Evolutionary conservation across 768 basidiomycete species (phyloP).

Genomic region (Psilocybe subaeruginosa): DNA sequence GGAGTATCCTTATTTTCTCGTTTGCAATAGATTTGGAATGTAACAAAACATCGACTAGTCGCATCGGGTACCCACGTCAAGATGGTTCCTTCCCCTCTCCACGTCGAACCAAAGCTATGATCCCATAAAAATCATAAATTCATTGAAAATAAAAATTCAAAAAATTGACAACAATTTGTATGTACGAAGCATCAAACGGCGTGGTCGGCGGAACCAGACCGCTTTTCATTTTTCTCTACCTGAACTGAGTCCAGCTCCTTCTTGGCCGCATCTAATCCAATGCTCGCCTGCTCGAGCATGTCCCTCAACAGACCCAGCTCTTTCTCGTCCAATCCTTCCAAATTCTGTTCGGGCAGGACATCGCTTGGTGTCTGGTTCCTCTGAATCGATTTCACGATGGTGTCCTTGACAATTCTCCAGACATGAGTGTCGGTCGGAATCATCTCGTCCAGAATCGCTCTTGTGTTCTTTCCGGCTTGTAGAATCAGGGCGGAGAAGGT

Average conservation of each 20-base stretch:
- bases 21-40: slow-evolving; percentile 54
- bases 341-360: background rate
- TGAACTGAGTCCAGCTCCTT: background rate
- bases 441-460: background rate
- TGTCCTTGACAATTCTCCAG: slow-evolving; percentile 1
- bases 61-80: slow-evolving; percentile 59
- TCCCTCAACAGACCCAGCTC: slow-evolving; percentile 8
- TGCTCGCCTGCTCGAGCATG: slow-evolving; percentile 10
- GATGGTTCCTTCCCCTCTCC: slow-evolving; percentile 45
- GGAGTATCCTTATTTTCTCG: background rate
- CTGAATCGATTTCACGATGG: background rate
- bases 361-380: background rate
- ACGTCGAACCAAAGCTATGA: background rate
- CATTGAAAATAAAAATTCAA: background rate
- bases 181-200: background rate
- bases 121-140: background rate
- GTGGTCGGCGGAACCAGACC: background rate
- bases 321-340: background rate
- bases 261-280: slow-evolving; percentile 5
- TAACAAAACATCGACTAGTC: slow-evolving; percentile 51
- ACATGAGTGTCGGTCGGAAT: slow-evolving; percentile 1
- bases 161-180: no score
- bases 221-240: background rate
- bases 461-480: background rate
- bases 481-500: background rate